Percentiles rank a stretch among this genome's conserved stretches.
These are phyloP conservation scores for Saksenaea oblongispora DNA, from an alignment of 371 early-diverging fungal genomes.

Conservation along the genomic window DNA sequence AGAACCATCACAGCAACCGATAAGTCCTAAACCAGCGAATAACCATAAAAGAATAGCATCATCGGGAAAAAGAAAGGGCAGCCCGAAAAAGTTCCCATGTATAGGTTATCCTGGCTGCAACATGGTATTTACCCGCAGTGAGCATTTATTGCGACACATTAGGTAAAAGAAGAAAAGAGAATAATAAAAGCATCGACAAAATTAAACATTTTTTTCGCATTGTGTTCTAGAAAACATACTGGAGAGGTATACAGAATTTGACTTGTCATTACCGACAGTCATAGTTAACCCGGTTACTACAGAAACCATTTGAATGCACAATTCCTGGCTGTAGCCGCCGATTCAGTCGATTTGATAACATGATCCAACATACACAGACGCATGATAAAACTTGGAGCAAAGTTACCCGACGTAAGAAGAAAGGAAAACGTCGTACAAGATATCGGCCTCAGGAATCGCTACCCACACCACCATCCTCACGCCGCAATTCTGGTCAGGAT, in stretches of 20 bases:
- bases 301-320: conserved; percentile 53
- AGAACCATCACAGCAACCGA: not conserved
- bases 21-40: not conserved
- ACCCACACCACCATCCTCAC: not conserved
- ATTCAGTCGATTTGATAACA: conserved; percentile 57
- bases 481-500: not conserved
- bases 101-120: conserved; percentile 53
- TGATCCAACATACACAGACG: conserved; percentile 58
- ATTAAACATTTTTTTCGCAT: conserved; percentile 1
- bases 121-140: conserved; percentile 57
- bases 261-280: not conserved
- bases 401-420: conserved; percentile 12
- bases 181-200: not conserved
- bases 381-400: conserved; percentile 18
- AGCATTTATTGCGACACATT: conserved; percentile 54
- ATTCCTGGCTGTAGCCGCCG: conserved; percentile 43
- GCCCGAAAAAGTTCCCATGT: conserved; percentile 50
- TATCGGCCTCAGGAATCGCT: not conserved
- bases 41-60: not conserved
- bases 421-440: conserved; percentile 6
- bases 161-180: conserved; percentile 16
- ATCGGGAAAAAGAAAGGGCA: conserved; percentile 6
- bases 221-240: conserved; percentile 28
- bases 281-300: not conserved
- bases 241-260: conserved; percentile 19